Conservation (phyloP, 1,284 basidiomycete genomes). For the Fomitopsis palustris region DNA sequence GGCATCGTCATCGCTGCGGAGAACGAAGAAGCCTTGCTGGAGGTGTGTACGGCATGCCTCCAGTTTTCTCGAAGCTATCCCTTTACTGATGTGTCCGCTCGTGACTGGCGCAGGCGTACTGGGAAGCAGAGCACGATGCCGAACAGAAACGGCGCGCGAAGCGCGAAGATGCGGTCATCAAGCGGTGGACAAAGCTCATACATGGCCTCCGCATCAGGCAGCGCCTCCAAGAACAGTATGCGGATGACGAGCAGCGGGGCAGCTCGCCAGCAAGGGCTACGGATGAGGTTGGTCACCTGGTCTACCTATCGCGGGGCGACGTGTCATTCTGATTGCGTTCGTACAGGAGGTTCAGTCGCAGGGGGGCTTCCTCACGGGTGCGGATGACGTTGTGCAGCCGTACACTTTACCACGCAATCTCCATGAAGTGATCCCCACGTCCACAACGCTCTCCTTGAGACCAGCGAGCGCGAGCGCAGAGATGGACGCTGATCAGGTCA, state of each 20-base stretch:
- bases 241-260: conserved; percentile 28
- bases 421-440: conserved; percentile 29
- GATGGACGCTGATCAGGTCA: not conserved
- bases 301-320: not conserved
- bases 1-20: conserved; percentile 88
- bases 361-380: conserved; percentile 66
- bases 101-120: conserved; percentile 61
- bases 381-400: conserved; percentile 69
- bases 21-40: conserved; percentile 73
- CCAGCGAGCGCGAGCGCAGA: not conserved
- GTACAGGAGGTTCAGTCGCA: conserved; percentile 29
- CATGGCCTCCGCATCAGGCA: conserved; percentile 85
- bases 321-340: conserved; percentile 3
- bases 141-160: conserved; percentile 77
- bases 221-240: conserved; percentile 82
- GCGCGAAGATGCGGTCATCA: conserved; percentile 77
- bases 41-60: conserved; percentile 46
- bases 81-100: not conserved
- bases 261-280: conserved; percentile 16
- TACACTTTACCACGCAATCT: conserved; percentile 65
- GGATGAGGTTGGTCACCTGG: conserved; percentile 19
- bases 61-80: not conserved
- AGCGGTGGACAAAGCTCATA: conserved; percentile 87
- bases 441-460: conserved; percentile 11
- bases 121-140: conserved; percentile 75